These are phyloP conservation scores for Sarocladiaceae sp. DNA, from an alignment of 2,329 filamentous ascomycete species.

Conservation along the genomic window DNA sequence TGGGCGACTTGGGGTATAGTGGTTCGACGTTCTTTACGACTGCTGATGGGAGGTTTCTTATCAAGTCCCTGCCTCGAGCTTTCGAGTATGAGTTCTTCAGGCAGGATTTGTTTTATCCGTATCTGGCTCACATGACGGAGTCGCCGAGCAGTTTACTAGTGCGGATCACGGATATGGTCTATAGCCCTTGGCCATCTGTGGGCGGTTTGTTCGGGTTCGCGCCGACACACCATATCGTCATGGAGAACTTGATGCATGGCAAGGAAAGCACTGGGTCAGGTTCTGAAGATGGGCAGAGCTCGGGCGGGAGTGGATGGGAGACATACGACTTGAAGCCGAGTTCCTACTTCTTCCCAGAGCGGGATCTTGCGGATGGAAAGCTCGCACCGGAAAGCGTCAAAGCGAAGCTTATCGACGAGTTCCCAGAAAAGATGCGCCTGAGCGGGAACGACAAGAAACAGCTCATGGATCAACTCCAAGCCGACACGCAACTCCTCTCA, in stretches of 20 bases:
- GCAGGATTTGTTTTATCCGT: slow-evolving; percentile 60
- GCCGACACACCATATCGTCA: slow-evolving; percentile 70
- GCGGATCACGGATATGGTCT: slow-evolving; percentile 67
- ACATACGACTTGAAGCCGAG: slow-evolving; percentile 71
- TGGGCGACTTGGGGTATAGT: slow-evolving; percentile 69
- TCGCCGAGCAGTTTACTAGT: slow-evolving; percentile 61
- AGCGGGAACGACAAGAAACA: slow-evolving; percentile 48
- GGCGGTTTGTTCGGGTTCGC: slow-evolving; percentile 56
- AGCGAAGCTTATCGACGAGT: slow-evolving; percentile 61
- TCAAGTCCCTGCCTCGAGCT: slow-evolving; percentile 66
- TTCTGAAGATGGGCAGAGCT: slow-evolving; percentile 10
- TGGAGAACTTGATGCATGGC: slow-evolving; percentile 71
- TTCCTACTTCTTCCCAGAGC: slow-evolving; percentile 71
- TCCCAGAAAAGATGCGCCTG: slow-evolving; percentile 61
- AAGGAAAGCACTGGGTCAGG: slow-evolving; percentile 30
- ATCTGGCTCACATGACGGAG: slow-evolving; percentile 57
- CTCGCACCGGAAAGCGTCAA: slow-evolving; percentile 63
- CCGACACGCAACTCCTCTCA: slow-evolving; percentile 60
- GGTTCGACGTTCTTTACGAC: slow-evolving; percentile 75
- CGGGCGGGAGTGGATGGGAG: slow-evolving; percentile 47
- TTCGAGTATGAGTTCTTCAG: slow-evolving; percentile 71
- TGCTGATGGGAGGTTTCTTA: slow-evolving; percentile 58
- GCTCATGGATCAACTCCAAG: slow-evolving; percentile 50
- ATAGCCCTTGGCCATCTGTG: slow-evolving; percentile 49
- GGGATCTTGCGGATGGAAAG: slow-evolving; percentile 62